These are phyloP conservation scores for Phytophthora chlamydospora DNA, from an alignment of 352 stramenopile species.

Conservation along the genomic window DNA sequence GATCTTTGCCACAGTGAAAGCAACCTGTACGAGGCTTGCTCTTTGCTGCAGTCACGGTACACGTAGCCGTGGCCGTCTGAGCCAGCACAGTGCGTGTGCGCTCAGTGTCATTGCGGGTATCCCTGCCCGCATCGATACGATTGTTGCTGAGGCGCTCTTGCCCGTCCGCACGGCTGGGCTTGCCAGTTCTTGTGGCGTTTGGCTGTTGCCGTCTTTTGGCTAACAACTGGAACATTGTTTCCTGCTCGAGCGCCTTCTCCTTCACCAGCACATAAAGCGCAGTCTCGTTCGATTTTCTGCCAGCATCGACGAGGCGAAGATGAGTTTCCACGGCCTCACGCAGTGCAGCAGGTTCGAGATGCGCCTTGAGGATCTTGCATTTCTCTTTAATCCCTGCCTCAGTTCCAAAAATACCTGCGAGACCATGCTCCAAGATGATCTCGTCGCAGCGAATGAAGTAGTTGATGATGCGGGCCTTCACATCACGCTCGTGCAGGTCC, in stretches of 20 bases:
- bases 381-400: constrained; percentile 14
- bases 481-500: constrained; percentile 25
- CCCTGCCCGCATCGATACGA: too few species aligned
- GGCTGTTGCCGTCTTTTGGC: neutral
- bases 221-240: constrained; percentile 15
- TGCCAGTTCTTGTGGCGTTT: neutral
- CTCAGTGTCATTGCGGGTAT: too few species aligned
- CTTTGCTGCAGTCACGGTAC: neutral
- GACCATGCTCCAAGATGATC: constrained; percentile 22
- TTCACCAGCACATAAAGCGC: constrained; percentile 18
- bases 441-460: constrained; percentile 28
- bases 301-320: constrained; percentile 1
- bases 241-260: constrained; percentile 30
- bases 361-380: constrained; percentile 1
- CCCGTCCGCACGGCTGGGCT: too few species aligned
- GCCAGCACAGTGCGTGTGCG: neutral
- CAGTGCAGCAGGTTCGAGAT: constrained; percentile 16
- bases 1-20: constrained; percentile 21
- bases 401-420: constrained; percentile 21
- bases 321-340: constrained; percentile 13
- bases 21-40: constrained; percentile 14
- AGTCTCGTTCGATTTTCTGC: constrained; percentile 7
- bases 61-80: neutral
- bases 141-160: too few species aligned
- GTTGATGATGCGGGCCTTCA: constrained; percentile 27